Evolutionary conservation across 306 rosid genomes (phyloP).

Genomic region (Sesbania bispinosa): DNA sequence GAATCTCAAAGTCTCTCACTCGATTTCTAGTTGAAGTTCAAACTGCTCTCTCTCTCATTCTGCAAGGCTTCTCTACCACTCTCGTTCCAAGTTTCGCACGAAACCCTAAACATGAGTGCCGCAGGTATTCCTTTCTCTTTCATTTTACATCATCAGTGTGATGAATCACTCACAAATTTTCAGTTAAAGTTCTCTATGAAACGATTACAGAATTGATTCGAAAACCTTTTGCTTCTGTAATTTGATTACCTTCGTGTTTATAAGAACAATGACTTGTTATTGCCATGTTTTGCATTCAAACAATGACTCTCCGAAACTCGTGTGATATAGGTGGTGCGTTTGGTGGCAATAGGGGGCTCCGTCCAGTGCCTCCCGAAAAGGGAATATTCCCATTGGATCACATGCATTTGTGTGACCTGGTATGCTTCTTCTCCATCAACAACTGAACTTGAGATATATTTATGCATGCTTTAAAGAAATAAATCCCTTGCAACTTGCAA

Average conservation of each 20-base stretch:
- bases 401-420: conserved; percentile 91
- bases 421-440: conserved; percentile 28
- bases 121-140: conserved; percentile 40
- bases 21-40: neutral
- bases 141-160: neutral
- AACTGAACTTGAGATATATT: neutral
- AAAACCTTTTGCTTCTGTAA: neutral
- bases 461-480: neutral
- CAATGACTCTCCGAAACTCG: neutral
- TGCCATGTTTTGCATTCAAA: neutral
- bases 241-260: neutral
- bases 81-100: neutral
- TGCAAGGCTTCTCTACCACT: neutral
- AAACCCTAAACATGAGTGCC: conserved; percentile 44
- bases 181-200: neutral
- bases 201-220: neutral
- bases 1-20: neutral
- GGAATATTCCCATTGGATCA: conserved; percentile 95
- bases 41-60: neutral
- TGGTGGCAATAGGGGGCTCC: conserved; percentile 91
- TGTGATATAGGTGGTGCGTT: conserved; percentile 76
- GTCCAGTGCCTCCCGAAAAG: conserved; percentile 95
- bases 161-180: neutral
- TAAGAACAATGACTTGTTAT: neutral
- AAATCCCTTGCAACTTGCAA: neutral